These are phyloP conservation scores for Neurospora terricola DNA, from an alignment of 495 filamentous ascomycete genomes.

Conservation along the genomic window DNA sequence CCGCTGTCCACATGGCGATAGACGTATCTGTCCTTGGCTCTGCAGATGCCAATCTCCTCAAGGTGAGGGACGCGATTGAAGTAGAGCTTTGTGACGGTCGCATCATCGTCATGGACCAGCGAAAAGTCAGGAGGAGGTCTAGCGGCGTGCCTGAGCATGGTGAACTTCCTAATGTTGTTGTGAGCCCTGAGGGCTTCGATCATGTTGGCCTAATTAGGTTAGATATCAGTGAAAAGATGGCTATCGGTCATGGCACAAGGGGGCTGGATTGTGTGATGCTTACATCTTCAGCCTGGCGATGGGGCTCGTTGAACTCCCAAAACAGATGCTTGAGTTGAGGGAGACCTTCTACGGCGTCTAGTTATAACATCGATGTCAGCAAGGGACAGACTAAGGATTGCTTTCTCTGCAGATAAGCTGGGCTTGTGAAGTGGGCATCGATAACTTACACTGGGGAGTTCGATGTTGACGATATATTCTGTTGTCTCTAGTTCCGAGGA, in stretches of 20 bases:
- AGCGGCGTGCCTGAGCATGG: background rate
- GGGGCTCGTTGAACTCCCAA: background rate
- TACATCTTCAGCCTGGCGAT: background rate
- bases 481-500: background rate
- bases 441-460: background rate
- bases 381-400: background rate
- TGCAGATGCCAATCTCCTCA: background rate
- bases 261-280: background rate
- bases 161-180: background rate
- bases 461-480: background rate
- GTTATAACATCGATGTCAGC: background rate
- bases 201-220: background rate
- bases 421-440: background rate
- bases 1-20: background rate
- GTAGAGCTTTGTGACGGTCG: background rate
- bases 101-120: background rate
- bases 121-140: background rate
- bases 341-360: background rate
- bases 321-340: background rate
- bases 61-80: background rate
- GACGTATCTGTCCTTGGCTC: background rate
- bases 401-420: background rate
- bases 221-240: background rate
- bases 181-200: background rate
- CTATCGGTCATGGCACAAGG: background rate